Evolutionary conservation across 176 grass and related monocot genomes (phyloP).

Genomic region (Lolium perenne): DNA sequence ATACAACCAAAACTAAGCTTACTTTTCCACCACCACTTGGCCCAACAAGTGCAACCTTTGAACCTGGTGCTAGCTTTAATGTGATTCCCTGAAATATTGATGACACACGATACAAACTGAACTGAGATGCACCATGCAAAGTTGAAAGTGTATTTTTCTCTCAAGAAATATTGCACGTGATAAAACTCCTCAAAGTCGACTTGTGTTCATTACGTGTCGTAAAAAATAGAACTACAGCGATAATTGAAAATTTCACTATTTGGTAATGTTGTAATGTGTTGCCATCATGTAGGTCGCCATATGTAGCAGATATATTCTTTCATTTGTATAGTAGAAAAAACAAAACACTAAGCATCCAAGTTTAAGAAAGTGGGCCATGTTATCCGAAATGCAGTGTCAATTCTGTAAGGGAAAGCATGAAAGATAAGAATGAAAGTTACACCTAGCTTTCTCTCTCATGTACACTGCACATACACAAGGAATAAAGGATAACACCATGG

Average conservation of each 20-base stretch:
- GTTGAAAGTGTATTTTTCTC: background rate
- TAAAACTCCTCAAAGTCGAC: constrained; percentile 2
- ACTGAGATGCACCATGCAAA: background rate
- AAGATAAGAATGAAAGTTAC: constrained; percentile 29
- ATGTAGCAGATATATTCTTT: background rate
- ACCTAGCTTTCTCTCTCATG: background rate
- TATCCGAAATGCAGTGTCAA: background rate
- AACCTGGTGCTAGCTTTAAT: constrained; percentile 85
- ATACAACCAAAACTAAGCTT: constrained; percentile 29
- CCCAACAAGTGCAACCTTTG: constrained; percentile 97
- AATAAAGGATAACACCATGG: background rate
- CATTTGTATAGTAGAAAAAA: background rate
- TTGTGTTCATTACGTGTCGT: background rate
- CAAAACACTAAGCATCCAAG: background rate
- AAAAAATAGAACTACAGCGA: background rate
- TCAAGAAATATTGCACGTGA: constrained; percentile 12
- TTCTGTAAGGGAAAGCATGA: background rate
- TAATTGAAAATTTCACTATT: background rate
- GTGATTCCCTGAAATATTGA: constrained; percentile 81
- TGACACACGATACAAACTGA: constrained; percentile 6
- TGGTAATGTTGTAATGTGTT: constrained; percentile 11
- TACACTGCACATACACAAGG: constrained; percentile 6
- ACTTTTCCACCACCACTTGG: constrained; percentile 98
- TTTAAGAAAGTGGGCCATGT: constrained; percentile 3
- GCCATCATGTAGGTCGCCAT: background rate